Conservation (phyloP, 106 monocot species). For the Agapanthus africanus region DNA sequence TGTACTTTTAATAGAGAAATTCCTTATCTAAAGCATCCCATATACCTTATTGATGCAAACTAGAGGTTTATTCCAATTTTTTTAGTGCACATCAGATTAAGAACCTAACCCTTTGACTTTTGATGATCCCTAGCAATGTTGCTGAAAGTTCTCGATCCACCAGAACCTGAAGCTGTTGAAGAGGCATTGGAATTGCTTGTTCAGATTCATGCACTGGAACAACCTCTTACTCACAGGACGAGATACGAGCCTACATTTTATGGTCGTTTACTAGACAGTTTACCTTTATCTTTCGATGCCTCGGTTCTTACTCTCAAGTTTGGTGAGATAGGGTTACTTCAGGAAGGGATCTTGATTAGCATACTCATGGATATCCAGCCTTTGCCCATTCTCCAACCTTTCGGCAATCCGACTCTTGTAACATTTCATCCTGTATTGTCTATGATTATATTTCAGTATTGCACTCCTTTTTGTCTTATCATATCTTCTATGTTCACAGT, state of each 20-base stretch:
- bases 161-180: constrained; percentile 39
- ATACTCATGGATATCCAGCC: constrained; percentile 73
- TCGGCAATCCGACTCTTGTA: constrained; percentile 64
- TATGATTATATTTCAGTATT: neutral
- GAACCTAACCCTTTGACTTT: constrained; percentile 6
- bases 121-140: constrained; percentile 35
- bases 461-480: neutral
- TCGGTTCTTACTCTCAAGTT: constrained; percentile 66
- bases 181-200: constrained; percentile 57
- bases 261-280: constrained; percentile 61
- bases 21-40: neutral
- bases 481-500: constrained; percentile 27
- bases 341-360: constrained; percentile 62
- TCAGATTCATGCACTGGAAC: constrained; percentile 53
- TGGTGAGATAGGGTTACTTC: constrained; percentile 54
- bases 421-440: neutral
- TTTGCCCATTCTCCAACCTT: constrained; percentile 67
- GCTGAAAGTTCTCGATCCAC: constrained; percentile 78
- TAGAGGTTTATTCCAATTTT: neutral
- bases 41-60: neutral
- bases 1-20: neutral
- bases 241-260: constrained; percentile 76
- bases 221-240: constrained; percentile 23
- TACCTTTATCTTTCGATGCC: constrained; percentile 76
- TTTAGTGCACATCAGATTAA: neutral